A percentile compares a stretch with the other conserved stretches of the same genome.
Conservation (phyloP, 2,329 filamentous ascomycete genomes). For the Rhinocladiella mackenziei region DNA sequence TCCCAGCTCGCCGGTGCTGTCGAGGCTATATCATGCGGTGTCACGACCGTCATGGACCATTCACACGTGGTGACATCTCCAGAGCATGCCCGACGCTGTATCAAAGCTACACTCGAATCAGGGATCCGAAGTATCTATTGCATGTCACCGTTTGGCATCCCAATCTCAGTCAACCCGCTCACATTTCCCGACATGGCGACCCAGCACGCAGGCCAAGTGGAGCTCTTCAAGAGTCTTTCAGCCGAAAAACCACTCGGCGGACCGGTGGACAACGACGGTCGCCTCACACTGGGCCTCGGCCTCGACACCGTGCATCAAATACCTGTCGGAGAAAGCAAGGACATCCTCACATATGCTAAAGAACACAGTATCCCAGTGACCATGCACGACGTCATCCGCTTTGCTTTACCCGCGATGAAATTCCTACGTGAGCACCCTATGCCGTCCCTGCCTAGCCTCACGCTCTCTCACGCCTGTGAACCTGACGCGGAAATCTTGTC, state of each 20-base stretch:
- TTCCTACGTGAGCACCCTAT: constrained; percentile 7
- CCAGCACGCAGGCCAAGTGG: constrained; percentile 11
- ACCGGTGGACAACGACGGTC: constrained; percentile 24
- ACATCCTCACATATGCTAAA: constrained; percentile 5
- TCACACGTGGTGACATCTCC: constrained; percentile 29
- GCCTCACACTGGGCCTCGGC: constrained; percentile 31
- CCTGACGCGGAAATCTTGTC: constrained; percentile 26
- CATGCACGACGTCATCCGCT: constrained; percentile 28
- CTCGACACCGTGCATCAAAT: constrained; percentile 31
- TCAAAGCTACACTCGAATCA: constrained; percentile 30
- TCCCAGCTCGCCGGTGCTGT: constrained; percentile 27
- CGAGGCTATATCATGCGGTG: constrained; percentile 17
- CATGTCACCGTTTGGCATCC: constrained; percentile 23
- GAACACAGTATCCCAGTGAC: constrained; percentile 29
- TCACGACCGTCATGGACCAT: constrained; percentile 34
- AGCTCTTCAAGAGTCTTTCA: constrained; percentile 26
- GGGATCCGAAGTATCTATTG: constrained; percentile 33
- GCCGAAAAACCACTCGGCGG: constrained; percentile 25
- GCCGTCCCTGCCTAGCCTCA: too few relatives aligned
- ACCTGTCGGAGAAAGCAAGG: constrained; percentile 23
- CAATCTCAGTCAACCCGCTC: constrained; percentile 8
- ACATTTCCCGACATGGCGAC: constrained; percentile 5
- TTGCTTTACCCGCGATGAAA: constrained; percentile 22
- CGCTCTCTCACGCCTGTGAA: constrained; percentile 42
- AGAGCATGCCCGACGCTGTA: constrained; percentile 29